These are phyloP conservation scores for Petrea volubilis DNA, from an alignment of 257 asterid species.

Conservation along the genomic window DNA sequence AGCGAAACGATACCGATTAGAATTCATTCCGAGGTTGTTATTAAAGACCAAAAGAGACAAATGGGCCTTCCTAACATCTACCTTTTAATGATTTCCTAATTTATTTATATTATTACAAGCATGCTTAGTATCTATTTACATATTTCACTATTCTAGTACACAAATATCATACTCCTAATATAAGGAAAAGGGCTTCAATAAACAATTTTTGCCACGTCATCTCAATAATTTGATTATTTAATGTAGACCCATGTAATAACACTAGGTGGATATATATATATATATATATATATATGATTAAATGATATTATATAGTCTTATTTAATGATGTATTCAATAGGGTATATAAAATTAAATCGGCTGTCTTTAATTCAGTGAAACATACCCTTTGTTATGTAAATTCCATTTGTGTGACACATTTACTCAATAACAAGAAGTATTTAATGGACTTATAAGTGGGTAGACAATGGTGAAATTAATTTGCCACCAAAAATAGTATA, in stretches of 20 bases:
- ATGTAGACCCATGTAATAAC: not conserved
- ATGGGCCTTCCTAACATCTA: slow-evolving; percentile 29
- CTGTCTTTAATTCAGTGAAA: slow-evolving; percentile 15
- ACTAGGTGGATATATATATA: too few species aligned
- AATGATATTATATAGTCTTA: too few species aligned
- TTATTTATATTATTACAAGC: slow-evolving; percentile 22
- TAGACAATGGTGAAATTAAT: slow-evolving; percentile 7
- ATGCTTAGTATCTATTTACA: slow-evolving; percentile 17
- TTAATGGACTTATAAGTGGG: slow-evolving; percentile 8
- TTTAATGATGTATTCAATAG: too few species aligned
- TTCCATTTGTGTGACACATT: slow-evolving; percentile 22
- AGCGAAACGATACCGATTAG: not conserved
- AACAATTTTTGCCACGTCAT: not conserved
- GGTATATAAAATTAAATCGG: too few species aligned
- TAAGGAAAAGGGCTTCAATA: not conserved
- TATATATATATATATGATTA: too few species aligned
- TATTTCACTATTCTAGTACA: not conserved
- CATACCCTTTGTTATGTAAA: slow-evolving; percentile 14
- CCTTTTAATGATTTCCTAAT: slow-evolving; percentile 29
- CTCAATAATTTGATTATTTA: not conserved
- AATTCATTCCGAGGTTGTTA: slow-evolving; percentile 13
- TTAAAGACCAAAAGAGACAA: slow-evolving; percentile 33
- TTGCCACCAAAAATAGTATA: not conserved
- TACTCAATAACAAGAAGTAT: slow-evolving; percentile 16
- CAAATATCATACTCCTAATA: not conserved